A percentile compares a stretch with the other conserved stretches of the same genome.
phyloP scores from a whole-genome alignment of 768 basidiomycete genomes.

The Suillus ampliporus region DNA sequence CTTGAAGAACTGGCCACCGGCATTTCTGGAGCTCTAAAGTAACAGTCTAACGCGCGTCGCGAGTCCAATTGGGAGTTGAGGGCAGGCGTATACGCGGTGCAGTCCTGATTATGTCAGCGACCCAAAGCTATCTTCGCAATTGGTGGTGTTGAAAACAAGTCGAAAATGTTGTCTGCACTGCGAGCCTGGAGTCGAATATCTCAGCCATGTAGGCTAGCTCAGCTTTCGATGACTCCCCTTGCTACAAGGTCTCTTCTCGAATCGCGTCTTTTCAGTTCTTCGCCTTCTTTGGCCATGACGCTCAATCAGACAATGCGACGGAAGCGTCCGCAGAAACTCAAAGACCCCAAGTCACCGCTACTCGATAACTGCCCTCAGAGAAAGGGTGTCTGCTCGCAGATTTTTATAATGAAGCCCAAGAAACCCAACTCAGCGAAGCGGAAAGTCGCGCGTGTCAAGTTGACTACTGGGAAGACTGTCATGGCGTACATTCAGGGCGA shows the following conservation, averaged over 20 bases:
- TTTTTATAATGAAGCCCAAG: conserved; percentile 86
- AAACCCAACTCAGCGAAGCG: conserved; percentile 99
- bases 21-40: conserved; percentile 24
- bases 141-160: background rate
- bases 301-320: conserved; percentile 89
- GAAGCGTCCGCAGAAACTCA: conserved; percentile 59
- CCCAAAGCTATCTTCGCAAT: background rate
- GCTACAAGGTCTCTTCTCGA: conserved; percentile 22
- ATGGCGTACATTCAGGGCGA: conserved; percentile 97
- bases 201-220: conserved; percentile 24
- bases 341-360: conserved; percentile 71
- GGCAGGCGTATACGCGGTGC: conserved; percentile 35
- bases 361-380: conserved; percentile 81
- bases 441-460: conserved; percentile 93
- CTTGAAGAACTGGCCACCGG: conserved; percentile 45
- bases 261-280: conserved; percentile 65
- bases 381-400: conserved; percentile 88
- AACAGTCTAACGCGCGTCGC: conserved; percentile 7
- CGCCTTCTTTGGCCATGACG: conserved; percentile 64
- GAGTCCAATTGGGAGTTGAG: conserved; percentile 25
- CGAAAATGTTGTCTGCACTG: conserved; percentile 34
- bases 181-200: conserved; percentile 22
- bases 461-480: conserved; percentile 85
- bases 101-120: conserved; percentile 14
- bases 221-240: background rate